Percentiles rank a stretch among this genome's conserved stretches.
phyloP scores from a whole-genome alignment of 2,329 filamentous ascomycete genomes.

The Monilinia fructigena region DNA sequence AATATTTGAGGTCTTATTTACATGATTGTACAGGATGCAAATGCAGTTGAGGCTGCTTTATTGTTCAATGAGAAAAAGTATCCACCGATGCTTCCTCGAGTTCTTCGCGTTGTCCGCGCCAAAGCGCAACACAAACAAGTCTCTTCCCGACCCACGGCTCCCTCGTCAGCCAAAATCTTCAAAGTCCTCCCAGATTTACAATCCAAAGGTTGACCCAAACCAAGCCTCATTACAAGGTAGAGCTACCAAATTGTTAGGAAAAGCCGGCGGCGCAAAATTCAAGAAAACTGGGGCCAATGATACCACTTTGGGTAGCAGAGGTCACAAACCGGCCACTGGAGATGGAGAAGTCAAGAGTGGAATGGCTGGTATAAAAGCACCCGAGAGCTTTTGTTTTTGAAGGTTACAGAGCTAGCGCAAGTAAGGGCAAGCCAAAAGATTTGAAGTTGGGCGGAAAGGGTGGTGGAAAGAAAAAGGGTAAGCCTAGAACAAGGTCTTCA shows the following conservation, averaged over 20 bases:
- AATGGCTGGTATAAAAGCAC: constrained; percentile 47
- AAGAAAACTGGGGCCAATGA: constrained; percentile 38
- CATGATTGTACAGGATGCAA: constrained; percentile 60
- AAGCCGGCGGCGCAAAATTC: constrained; percentile 55
- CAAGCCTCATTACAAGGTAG: constrained; percentile 71
- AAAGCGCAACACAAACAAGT: constrained; percentile 44
- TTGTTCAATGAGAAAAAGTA: constrained; percentile 88
- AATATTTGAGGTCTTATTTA: neutral
- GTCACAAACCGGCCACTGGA: constrained; percentile 22
- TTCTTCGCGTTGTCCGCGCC: constrained; percentile 81
- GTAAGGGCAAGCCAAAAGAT: constrained; percentile 62
- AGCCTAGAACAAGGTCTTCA: constrained; percentile 42
- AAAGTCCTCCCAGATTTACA: constrained; percentile 49
- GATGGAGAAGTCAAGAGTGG: constrained; percentile 17
- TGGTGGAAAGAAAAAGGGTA: constrained; percentile 50
- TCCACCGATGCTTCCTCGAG: constrained; percentile 87
- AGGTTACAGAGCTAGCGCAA: constrained; percentile 69
- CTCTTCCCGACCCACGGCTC: constrained; percentile 32
- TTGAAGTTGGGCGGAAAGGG: constrained; percentile 59
- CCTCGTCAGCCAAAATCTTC: constrained; percentile 43
- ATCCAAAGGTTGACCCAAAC: constrained; percentile 67
- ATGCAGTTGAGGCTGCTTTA: constrained; percentile 86
- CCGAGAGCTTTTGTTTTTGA: constrained; percentile 78
- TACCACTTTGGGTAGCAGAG: constrained; percentile 31
- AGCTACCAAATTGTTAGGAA: constrained; percentile 70